phyloP scores from a whole-genome alignment of 1,284 basidiomycete species.

The Cutaneotrichosporon curvatum region DNA sequence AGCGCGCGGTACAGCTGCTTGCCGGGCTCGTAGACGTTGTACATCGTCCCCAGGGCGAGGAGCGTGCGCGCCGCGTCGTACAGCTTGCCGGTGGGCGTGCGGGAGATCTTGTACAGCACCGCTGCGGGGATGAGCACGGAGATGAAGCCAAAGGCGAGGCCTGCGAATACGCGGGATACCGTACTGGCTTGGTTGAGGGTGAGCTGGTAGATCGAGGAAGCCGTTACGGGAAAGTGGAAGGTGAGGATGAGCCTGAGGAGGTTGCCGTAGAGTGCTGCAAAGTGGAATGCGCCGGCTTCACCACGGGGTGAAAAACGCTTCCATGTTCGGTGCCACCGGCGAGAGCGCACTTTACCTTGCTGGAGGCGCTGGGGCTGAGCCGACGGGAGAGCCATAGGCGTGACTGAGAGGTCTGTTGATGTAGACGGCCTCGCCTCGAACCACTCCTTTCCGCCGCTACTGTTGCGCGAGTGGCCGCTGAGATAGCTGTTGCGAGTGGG shows the following conservation, averaged over 20 bases:
- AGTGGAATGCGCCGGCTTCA: slow-evolving; percentile 46
- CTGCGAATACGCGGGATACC: slow-evolving; percentile 42
- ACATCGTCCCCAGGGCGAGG: slow-evolving; percentile 84
- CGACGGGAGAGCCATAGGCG: neutral
- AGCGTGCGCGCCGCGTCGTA: slow-evolving; percentile 90
- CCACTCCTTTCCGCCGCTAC: slow-evolving; percentile 17
- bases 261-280: slow-evolving; percentile 58
- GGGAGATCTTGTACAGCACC: slow-evolving; percentile 65
- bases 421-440: neutral
- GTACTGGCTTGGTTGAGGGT: slow-evolving; percentile 54
- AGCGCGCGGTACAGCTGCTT: slow-evolving; percentile 81
- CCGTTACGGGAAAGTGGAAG: slow-evolving; percentile 89
- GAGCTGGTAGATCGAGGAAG: slow-evolving; percentile 84
- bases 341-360: neutral
- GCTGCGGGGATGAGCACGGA: slow-evolving; percentile 69
- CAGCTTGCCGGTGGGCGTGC: slow-evolving; percentile 77
- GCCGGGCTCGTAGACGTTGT: slow-evolving; percentile 88
- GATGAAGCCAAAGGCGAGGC: slow-evolving; percentile 59
- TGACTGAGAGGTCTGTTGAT: neutral
- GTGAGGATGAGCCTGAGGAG: slow-evolving; percentile 79
- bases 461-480: slow-evolving; percentile 7
- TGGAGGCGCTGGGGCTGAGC: no score
- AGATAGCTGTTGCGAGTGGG: neutral
- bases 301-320: slow-evolving; percentile 43
- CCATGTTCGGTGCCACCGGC: slow-evolving; percentile 31